These are phyloP conservation scores for Nitzschia palea DNA, from an alignment of 108 stramenopile species.

Conservation along the genomic window DNA sequence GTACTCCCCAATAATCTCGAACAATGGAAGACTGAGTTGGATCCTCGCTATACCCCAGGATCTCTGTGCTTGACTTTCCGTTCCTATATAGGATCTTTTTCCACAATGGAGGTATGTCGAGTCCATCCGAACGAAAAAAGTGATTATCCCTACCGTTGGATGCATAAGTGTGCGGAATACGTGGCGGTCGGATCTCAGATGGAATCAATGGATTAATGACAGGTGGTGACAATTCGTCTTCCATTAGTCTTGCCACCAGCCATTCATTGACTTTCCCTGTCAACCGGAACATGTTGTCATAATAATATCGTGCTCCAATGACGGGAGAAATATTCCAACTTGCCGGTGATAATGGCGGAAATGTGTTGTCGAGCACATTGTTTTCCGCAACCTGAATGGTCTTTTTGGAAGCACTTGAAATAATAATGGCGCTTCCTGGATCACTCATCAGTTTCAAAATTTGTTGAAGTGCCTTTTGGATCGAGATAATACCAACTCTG, in stretches of 20 bases:
- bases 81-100: too few relatives aligned
- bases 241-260: slow-evolving; percentile 44
- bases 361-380: slow-evolving; percentile 42
- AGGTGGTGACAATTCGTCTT: slow-evolving; percentile 61
- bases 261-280: slow-evolving; percentile 40
- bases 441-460: slow-evolving; percentile 52
- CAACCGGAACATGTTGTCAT: slow-evolving; percentile 53
- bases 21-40: slow-evolving; percentile 6
- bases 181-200: slow-evolving; percentile 39
- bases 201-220: slow-evolving; percentile 72
- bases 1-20: slow-evolving; percentile 32
- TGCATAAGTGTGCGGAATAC: neutral
- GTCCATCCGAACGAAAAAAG: too few relatives aligned
- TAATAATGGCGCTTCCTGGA: slow-evolving; percentile 56
- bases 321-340: slow-evolving; percentile 61
- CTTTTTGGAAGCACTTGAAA: slow-evolving; percentile 55
- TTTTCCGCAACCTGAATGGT: slow-evolving; percentile 34
- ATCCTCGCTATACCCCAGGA: neutral
- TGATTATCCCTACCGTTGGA: neutral
- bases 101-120: neutral
- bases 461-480: slow-evolving; percentile 43
- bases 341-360: slow-evolving; percentile 46
- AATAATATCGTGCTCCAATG: slow-evolving; percentile 59
- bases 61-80: too few relatives aligned
- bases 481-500: slow-evolving; percentile 18